Base-by-base conservation (phyloP, 176 grass and related monocot genomes). In the Panicum miliaceum region DNA sequence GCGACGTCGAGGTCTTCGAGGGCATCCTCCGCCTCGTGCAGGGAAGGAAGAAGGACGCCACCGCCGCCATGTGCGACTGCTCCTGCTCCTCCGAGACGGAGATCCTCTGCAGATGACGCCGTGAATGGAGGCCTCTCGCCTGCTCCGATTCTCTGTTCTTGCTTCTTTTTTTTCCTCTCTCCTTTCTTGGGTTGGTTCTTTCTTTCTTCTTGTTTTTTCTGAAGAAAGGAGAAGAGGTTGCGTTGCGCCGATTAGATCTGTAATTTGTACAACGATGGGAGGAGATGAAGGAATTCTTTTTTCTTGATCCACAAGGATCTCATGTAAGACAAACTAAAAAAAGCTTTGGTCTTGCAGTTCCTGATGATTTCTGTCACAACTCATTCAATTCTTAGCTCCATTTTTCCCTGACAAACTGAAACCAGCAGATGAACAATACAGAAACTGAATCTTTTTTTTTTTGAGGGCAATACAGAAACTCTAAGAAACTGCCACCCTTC, bases 1-100 rank as follows among this genome's bases (percentile, higher is more conserved):
- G 95, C 51, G 81, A 93, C 64, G 95, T 94, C 61, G 65, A 75
- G 0, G 82, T 82, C 35, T 97, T 97, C 84, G 37, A 97, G 82
- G 84, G 65, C 70, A 87, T 84, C 77, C 88, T 97, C 43, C 84
- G 90, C 5, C 46, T 91, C 78, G 84, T 91, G 70, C 78, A 83
- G 60, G 62, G 79, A 45, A 79, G 75, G 64, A 92, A 84, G 88
- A 91, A 97, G 82, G 78, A 92, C 22, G 23, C n/a, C 26, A 27
- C 15, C 26, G 41, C 85, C 23, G 71, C 43, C 36, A 78, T 87
- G 53, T 91, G 85, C 84, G 79, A 88, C 68, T 75, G 85, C 86
- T 82, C 79, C 22, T 84, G 81, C 81, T 82, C 88, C 12, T 90
- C 88, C 5, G 92, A 97, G 78, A 90, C 90, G 53, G 88, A 97